phyloP scores from a whole-genome alignment of 2,329 filamentous ascomycete species.

The Pyrenophora tritici-repentis region DNA sequence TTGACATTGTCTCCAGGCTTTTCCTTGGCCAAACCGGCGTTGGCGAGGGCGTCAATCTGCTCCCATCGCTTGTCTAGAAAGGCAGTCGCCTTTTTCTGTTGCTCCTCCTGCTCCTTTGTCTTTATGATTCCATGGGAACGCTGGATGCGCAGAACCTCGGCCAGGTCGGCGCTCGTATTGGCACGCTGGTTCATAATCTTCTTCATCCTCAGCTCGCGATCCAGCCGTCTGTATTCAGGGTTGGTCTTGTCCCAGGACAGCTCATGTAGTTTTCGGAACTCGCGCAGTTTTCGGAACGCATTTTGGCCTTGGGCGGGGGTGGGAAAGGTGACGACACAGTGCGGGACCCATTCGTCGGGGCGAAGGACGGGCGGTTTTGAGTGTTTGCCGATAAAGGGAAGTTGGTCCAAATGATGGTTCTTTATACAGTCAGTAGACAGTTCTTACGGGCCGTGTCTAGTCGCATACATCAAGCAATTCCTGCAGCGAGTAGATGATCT shows the following conservation, averaged over 20 bases:
- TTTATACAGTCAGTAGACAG: slow-evolving; percentile 9
- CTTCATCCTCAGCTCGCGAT: slow-evolving; percentile 57
- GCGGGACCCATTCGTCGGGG: slow-evolving; percentile 66
- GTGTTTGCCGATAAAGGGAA: slow-evolving; percentile 68
- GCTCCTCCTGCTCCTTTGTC: slow-evolving; percentile 19
- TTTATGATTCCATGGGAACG: slow-evolving; percentile 42
- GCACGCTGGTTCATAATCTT: slow-evolving; percentile 67
- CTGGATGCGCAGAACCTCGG: slow-evolving; percentile 59
- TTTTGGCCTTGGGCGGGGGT: slow-evolving; percentile 55
- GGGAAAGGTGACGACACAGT: slow-evolving; percentile 63
- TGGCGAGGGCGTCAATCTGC: slow-evolving; percentile 27
- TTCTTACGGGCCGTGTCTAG: not conserved
- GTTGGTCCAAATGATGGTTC: slow-evolving; percentile 62
- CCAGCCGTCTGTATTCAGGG: slow-evolving; percentile 49
- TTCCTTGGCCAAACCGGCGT: slow-evolving; percentile 18
- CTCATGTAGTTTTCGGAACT: slow-evolving; percentile 58
- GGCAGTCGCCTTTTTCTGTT: slow-evolving; percentile 18
- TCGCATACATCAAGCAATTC: slow-evolving; percentile 59
- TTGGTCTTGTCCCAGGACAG: slow-evolving; percentile 56
- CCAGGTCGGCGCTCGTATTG: slow-evolving; percentile 65
- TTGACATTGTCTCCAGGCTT: slow-evolving; percentile 26
- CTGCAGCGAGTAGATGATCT: slow-evolving; percentile 67
- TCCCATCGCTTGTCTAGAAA: slow-evolving; percentile 33
- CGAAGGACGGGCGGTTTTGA: slow-evolving; percentile 62
- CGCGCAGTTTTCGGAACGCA: slow-evolving; percentile 52